Evolutionary conservation across 441 rosid genomes (phyloP), one percentile per base, ranked within the genome.

Genomic region (Eruca vesicaria): DNA sequence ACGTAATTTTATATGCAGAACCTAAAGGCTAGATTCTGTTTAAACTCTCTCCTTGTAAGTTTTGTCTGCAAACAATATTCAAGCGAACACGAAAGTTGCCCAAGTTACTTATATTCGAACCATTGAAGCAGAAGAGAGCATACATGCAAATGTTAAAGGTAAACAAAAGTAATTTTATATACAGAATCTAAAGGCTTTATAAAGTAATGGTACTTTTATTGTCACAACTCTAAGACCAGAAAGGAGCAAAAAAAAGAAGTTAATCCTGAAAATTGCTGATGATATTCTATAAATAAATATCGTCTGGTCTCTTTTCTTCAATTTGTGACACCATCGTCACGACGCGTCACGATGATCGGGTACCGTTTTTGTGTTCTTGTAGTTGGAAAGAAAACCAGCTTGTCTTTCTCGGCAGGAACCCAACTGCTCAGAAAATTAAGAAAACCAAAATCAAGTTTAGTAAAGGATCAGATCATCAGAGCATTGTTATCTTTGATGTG

Each of bases 311-410:
- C 28, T n/a, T 61, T 23, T 57, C 63, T 45, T 68, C 72, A 79
- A 65, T 69, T 58, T 20, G 76, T 15, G 7, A 64, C 28, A 18
- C 48, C 38, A 9, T 77, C 59, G 31, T 77, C 59, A 35, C 85
- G 84, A 9, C 88, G 94, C 64, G 77, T 79, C 83, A 93, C 82
- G 6, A 83, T 68, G 74, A 96, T 88, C 7, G 97, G 98, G 62
- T 89, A 96, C 32, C 97, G 87, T 84, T 96, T 96, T 80, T 90
- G 97, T 19, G 92, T 96, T 82, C 98, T 76, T 6, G 97, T 93
- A 0, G 99, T 96, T 1, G 98, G 98, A 74, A 96, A 96, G 90
- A 93, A 93, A 1, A 96, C 87, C 62, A 96, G 38, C 88, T 86
- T 96, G 64, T 96, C 98, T 75, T 93, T 80, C 74, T 90, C 97